Evolutionary conservation across 495 filamentous ascomycete species (phyloP).

Genomic region (Penicillium chermesinum): DNA sequence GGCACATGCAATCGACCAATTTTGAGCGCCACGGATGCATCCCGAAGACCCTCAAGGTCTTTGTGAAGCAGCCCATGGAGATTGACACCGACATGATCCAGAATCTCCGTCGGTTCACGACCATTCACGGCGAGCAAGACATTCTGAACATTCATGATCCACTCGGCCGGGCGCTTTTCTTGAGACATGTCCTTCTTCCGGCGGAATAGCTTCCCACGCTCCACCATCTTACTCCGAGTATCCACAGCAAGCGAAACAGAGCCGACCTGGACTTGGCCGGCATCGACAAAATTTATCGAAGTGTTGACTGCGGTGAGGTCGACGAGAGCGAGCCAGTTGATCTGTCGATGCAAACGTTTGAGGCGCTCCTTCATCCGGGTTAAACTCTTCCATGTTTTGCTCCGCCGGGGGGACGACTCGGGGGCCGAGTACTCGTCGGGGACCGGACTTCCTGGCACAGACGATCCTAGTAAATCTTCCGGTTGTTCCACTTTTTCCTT

Average conservation of each 20-base stretch:
- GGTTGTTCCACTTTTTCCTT: conserved; percentile 36
- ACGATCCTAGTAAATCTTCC: conserved; percentile 16
- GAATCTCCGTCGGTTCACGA: conserved; percentile 75
- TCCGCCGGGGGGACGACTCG: conserved; percentile 38
- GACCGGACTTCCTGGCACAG: conserved; percentile 20
- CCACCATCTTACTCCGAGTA: conserved; percentile 84
- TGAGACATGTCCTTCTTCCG: conserved; percentile 66
- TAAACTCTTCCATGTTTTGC: conserved; percentile 72
- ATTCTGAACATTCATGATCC: conserved; percentile 82
- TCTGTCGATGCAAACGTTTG: conserved; percentile 77
- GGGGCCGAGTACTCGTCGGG: conserved; percentile 19
- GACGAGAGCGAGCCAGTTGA: conserved; percentile 84
- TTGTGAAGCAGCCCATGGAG: conserved; percentile 91
- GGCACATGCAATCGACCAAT: conserved; percentile 85
- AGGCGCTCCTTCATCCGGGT: conserved; percentile 74
- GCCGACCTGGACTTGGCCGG: conserved; percentile 79
- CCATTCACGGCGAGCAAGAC: conserved; percentile 84
- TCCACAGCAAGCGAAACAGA: conserved; percentile 82
- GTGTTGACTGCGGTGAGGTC: conserved; percentile 85
- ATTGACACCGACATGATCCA: conserved; percentile 85
- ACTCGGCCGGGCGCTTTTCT: conserved; percentile 82
- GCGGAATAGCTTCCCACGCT: conserved; percentile 84
- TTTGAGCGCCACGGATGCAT: conserved; percentile 86
- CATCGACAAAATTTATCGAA: conserved; percentile 64
- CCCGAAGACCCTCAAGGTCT: conserved; percentile 78